A percentile compares a stretch with the other conserved stretches of the same genome.
These are phyloP conservation scores for Oryza coarctata DNA, from an alignment of 176 grass and related monocot species.

Conservation along the genomic window DNA sequence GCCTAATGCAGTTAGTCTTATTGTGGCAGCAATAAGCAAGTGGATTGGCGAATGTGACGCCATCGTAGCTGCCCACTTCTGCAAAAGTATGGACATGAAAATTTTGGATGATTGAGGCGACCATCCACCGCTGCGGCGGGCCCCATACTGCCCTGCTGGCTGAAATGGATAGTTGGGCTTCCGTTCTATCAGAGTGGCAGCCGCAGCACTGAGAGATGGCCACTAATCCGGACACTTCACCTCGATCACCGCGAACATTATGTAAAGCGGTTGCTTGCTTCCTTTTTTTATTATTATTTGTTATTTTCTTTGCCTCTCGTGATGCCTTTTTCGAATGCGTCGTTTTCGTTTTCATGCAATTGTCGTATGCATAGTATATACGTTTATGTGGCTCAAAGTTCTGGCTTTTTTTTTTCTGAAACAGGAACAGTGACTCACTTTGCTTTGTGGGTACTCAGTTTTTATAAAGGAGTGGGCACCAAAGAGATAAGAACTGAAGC, in stretches of 20 bases:
- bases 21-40: conserved; percentile 25
- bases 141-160: neutral
- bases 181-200: conserved; percentile 24
- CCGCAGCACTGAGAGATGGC: conserved; percentile 28
- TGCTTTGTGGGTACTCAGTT: conserved; percentile 16
- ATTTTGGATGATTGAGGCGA: neutral
- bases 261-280: conserved; percentile 17
- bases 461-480: conserved; percentile 5
- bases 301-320: conserved; percentile 18
- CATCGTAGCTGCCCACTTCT: conserved; percentile 13
- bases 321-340: conserved; percentile 30
- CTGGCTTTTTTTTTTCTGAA: conserved; percentile 37
- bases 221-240: conserved; percentile 33
- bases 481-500: conserved; percentile 10
- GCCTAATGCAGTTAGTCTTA: conserved; percentile 19
- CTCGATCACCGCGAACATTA: conserved; percentile 27
- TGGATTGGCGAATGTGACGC: conserved; percentile 29
- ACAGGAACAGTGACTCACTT: conserved; percentile 15
- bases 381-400: conserved; percentile 25
- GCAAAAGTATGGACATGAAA: conserved; percentile 8
- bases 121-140: neutral
- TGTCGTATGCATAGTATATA: conserved; percentile 30
- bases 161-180: conserved; percentile 5
- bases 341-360: conserved; percentile 24
- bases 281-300: neutral